These are phyloP conservation scores for Suillus weaverae DNA, from an alignment of 768 basidiomycete species.

Conservation along the genomic window DNA sequence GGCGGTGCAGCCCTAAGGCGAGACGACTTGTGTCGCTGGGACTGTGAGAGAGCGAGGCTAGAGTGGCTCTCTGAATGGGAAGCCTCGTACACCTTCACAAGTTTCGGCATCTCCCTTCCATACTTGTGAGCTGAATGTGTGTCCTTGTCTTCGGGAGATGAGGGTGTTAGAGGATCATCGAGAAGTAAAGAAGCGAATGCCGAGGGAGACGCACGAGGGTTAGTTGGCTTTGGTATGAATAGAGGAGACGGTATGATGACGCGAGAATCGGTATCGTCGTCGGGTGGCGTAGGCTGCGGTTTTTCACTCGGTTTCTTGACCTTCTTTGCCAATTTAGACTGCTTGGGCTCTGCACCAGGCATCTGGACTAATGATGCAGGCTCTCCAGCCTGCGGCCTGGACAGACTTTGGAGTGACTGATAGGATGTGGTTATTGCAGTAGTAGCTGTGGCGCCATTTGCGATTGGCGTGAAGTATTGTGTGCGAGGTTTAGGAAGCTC, in stretches of 20 bases:
- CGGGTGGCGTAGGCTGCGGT: conserved; percentile 35
- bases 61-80: conserved; percentile 31
- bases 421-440: conserved; percentile 84
- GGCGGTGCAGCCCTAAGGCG: conserved; percentile 29
- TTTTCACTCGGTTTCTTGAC: conserved; percentile 58
- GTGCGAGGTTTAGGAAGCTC: conserved; percentile 53
- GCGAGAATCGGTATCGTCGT: conserved; percentile 35
- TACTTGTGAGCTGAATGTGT: conserved; percentile 32
- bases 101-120: conserved; percentile 32
- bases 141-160: conserved; percentile 36
- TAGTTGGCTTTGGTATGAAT: conserved; percentile 53
- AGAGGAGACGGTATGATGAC: conserved; percentile 48
- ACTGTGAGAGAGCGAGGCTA: conserved; percentile 23
- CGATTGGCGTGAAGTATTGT: conserved; percentile 74
- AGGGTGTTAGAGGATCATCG: conserved; percentile 44
- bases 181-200: conserved; percentile 73
- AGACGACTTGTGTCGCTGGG: conserved; percentile 14
- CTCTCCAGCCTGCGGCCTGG: conserved; percentile 29
- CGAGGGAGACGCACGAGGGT: conserved; percentile 74
- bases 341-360: conserved; percentile 41
- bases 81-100: conserved; percentile 30
- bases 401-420: conserved; percentile 67
- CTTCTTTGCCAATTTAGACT: conserved; percentile 78
- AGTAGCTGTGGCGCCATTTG: conserved; percentile 80
- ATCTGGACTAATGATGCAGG: conserved; percentile 25